Evolutionary conservation across 2,329 filamentous ascomycete species (phyloP).

Genomic region (Emmonsiellopsis sp.): DNA sequence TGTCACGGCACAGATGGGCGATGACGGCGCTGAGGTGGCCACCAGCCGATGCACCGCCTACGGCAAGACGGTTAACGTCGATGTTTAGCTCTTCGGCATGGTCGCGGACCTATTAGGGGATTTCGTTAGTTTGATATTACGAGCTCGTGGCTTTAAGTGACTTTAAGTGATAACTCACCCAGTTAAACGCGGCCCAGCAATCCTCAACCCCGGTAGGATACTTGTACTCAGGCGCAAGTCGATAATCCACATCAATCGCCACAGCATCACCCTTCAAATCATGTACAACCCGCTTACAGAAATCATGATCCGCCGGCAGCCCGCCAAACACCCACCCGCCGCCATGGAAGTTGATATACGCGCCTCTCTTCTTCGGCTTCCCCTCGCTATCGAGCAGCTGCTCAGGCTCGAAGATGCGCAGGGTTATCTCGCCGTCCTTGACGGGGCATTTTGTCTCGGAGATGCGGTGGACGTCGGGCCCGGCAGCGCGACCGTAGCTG

Average conservation of each 20-base stretch:
- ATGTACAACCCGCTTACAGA: slow-evolving; percentile 33
- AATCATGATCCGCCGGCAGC: slow-evolving; percentile 29
- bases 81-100: slow-evolving; percentile 25
- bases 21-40: slow-evolving; percentile 32
- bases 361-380: slow-evolving; percentile 24
- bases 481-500: slow-evolving; percentile 29
- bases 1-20: slow-evolving; percentile 30
- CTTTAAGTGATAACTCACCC: slow-evolving; percentile 18
- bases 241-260: slow-evolving; percentile 38
- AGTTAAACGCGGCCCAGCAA: slow-evolving; percentile 32
- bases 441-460: slow-evolving; percentile 33
- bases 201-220: slow-evolving; percentile 32
- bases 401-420: slow-evolving; percentile 33
- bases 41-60: slow-evolving; percentile 34
- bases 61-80: slow-evolving; percentile 24
- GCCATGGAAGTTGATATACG: slow-evolving; percentile 35
- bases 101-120: slow-evolving; percentile 19
- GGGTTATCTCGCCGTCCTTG: slow-evolving; percentile 29
- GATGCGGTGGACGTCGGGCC: slow-evolving; percentile 30
- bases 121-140: not conserved
- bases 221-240: slow-evolving; percentile 30
- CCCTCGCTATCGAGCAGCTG: slow-evolving; percentile 17
- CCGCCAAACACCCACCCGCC: slow-evolving; percentile 38
- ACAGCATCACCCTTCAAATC: slow-evolving; percentile 30
- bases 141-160: not conserved